These are phyloP conservation scores for Bipolaris gigantea DNA, from an alignment of 2,329 filamentous ascomycete species.

Conservation along the genomic window DNA sequence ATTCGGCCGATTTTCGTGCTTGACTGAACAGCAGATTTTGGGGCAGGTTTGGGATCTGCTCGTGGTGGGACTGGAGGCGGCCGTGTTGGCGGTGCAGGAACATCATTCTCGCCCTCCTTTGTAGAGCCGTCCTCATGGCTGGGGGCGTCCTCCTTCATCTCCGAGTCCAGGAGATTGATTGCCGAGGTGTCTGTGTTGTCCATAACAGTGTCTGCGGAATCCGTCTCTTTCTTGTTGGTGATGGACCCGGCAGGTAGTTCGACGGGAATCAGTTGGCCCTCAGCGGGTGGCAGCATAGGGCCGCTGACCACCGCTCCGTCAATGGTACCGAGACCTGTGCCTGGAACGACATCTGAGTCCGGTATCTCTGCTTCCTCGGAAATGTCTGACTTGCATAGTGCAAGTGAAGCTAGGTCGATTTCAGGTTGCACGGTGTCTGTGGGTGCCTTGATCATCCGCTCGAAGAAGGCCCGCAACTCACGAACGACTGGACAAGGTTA, in stretches of 20 bases:
- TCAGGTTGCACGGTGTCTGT: constrained; percentile 68
- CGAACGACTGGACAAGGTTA: constrained; percentile 64
- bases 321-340: constrained; percentile 46
- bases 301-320: constrained; percentile 51
- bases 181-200: constrained; percentile 3
- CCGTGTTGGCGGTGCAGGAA: constrained; percentile 47
- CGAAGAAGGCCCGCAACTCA: constrained; percentile 71
- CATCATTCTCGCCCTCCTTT: constrained; percentile 17
- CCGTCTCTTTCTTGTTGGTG: not conserved
- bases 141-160: constrained; percentile 27
- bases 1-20: constrained; percentile 51
- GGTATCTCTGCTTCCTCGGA: constrained; percentile 38
- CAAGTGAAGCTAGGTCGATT: constrained; percentile 77
- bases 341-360: constrained; percentile 49
- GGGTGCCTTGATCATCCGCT: constrained; percentile 66
- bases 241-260: constrained; percentile 1
- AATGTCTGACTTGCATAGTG: constrained; percentile 64
- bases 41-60: constrained; percentile 32
- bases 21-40: constrained; percentile 7
- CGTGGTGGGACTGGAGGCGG: constrained; percentile 64
- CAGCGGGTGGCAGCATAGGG: constrained; percentile 47
- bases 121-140: constrained; percentile 26
- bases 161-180: constrained; percentile 21
- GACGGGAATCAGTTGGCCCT: not conserved
- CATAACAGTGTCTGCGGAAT: constrained; percentile 1